Evolutionary conservation across 805 yeast species (phyloP).

Genomic region (Ogataea ganodermae): DNA sequence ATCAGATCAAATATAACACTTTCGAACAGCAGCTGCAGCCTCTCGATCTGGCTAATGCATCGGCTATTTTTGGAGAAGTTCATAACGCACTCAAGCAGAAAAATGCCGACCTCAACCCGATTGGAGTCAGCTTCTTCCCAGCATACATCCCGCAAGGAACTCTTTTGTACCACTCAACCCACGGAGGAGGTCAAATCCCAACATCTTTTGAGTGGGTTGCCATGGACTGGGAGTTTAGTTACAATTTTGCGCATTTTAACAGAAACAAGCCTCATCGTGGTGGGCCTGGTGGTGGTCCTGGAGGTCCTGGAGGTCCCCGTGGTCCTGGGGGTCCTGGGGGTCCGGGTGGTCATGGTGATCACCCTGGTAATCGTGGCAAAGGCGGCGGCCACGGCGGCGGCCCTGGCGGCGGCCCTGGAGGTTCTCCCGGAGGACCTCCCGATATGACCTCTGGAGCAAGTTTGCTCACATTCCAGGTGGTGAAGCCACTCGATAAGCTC

Average conservation of each 20-base stretch:
- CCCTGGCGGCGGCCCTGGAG: not conserved
- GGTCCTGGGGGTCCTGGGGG: conserved; percentile 14
- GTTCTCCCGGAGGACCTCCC: not conserved
- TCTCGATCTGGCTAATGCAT: conserved; percentile 49
- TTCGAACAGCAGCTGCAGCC: conserved; percentile 28
- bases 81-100: conserved; percentile 54
- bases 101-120: conserved; percentile 53
- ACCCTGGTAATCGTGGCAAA: not conserved
- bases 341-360: conserved; percentile 16
- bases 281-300: not conserved
- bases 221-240: conserved; percentile 62
- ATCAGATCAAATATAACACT: conserved; percentile 19
- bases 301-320: conserved; percentile 9
- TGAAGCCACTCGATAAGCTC: conserved; percentile 48
- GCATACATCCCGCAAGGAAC: conserved; percentile 64
- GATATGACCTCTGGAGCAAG: conserved; percentile 15
- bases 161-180: conserved; percentile 54
- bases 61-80: conserved; percentile 57
- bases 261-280: conserved; percentile 16
- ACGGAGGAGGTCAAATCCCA: conserved; percentile 40
- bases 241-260: conserved; percentile 40
- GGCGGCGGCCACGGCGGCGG: not conserved
- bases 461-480: conserved; percentile 49
- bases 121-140: conserved; percentile 59
- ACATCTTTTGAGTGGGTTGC: conserved; percentile 61